Evolutionary conservation across 345 rosid genomes (phyloP).

Genomic region (Physaria fendleri): DNA sequence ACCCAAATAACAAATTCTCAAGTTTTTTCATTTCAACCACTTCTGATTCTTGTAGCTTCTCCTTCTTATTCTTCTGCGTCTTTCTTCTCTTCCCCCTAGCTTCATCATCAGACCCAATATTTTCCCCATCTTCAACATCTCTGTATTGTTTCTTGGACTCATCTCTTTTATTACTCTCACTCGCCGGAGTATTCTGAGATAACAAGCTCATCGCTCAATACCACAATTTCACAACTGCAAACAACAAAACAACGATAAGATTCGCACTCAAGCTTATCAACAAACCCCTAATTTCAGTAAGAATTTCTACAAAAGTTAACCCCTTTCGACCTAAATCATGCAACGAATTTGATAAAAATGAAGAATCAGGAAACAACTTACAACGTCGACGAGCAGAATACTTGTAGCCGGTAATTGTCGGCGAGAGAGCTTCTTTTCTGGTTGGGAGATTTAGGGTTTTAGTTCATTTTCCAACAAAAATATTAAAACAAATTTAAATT

Average conservation of each 20-base stretch:
- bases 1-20: conserved; percentile 68
- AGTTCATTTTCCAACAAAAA: neutral
- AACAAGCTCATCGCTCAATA: conserved; percentile 47
- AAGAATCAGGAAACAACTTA: conserved; percentile 4
- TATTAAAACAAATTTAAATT: neutral
- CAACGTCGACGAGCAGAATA: conserved; percentile 13
- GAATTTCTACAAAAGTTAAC: neutral
- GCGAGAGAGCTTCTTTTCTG: conserved; percentile 12
- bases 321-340: neutral
- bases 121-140: conserved; percentile 31
- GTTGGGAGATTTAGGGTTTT: conserved; percentile 24
- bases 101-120: conserved; percentile 28
- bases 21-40: conserved; percentile 66
- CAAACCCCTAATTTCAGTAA: neutral
- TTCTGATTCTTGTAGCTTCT: conserved; percentile 39
- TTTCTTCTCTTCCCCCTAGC: conserved; percentile 50
- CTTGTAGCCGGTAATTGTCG: conserved; percentile 8
- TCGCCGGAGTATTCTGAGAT: conserved; percentile 51
- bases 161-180: conserved; percentile 30
- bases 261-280: neutral
- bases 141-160: conserved; percentile 19
- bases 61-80: conserved; percentile 53
- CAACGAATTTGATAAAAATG: neutral
- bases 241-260: conserved; percentile 5
- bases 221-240: neutral